These are phyloP conservation scores for Rutidosis leptorrhynchoides DNA, from an alignment of 129 eudicot genomes.

Conservation along the genomic window DNA sequence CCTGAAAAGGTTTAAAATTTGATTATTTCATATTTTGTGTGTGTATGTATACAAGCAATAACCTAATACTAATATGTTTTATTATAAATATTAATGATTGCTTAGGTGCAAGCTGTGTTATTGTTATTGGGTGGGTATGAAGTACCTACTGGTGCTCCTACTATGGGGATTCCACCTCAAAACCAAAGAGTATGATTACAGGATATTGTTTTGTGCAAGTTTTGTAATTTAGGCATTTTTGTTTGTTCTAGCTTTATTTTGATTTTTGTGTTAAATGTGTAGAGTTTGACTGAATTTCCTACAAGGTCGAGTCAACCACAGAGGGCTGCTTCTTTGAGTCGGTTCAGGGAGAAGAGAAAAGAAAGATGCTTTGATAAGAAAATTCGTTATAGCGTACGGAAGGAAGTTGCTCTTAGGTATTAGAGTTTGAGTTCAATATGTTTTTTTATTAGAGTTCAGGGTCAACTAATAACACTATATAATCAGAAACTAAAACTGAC, in stretches of 20 bases:
- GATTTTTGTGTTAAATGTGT: background rate
- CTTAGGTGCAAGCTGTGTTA: constrained; percentile 89
- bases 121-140: constrained; percentile 93
- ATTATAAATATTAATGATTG: too few relatives aligned
- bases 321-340: constrained; percentile 87
- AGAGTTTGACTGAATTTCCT: constrained; percentile 63
- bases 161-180: constrained; percentile 59
- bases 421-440: constrained; percentile 1
- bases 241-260: background rate
- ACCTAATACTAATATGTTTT: background rate
- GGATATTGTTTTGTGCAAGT: constrained; percentile 1
- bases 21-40: background rate
- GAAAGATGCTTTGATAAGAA: constrained; percentile 94
- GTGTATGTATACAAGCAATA: background rate
- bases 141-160: constrained; percentile 73
- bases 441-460: background rate
- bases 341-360: constrained; percentile 91
- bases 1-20: constrained; percentile 55
- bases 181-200: constrained; percentile 55
- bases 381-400: constrained; percentile 84
- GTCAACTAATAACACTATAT: background rate
- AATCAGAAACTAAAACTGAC: background rate
- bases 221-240: too few relatives aligned
- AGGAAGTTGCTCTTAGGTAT: constrained; percentile 96
- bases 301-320: constrained; percentile 80